Evolutionary conservation across 2,329 filamentous ascomycete species (phyloP), one percentile per base, ranked within the genome.

Genomic region (Alternaria viburni): DNA sequence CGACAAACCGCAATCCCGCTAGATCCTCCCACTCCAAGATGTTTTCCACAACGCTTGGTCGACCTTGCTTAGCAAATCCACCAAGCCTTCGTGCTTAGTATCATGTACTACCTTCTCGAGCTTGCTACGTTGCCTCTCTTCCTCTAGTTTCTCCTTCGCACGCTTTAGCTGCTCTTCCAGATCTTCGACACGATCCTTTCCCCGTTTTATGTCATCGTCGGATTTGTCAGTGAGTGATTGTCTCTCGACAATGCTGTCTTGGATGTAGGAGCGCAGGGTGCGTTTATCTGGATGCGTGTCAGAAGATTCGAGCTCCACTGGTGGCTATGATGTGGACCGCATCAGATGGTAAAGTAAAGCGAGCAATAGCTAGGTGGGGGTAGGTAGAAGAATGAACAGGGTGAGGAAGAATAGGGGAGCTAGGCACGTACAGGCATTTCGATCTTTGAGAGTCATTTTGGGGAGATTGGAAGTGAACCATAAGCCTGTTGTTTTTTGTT

Each of bases 121-220:
- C 17, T 10, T 15, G 2, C 2, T 0, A 1, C 17, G 12, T 51
- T 12, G 47, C 3, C 9, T 51, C 17, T 13, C 17, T 5, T 51
- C 47, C 1, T 21, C 6, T 25, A 28, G 0, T 0, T 6, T 2
- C 47, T n/a, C 17, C 12, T n/a, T 1, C 4, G 47, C 47, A 0
- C 26, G 47, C 3, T 51, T 10, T 3, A 51, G 5, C 0, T 36
- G 15, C n/a, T 21, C 26, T 1, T 19, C 11, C 26, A 30, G 32
- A 0, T 36, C 32, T 32, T 32, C n/a, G n/a, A n/a, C n/a, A n/a
- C n/a, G n/a, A n/a, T n/a, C n/a, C n/a, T n/a, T n/a, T n/a, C n/a
- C n/a, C n/a, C n/a, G n/a, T n/a, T n/a, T n/a, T n/a, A n/a, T n/a
- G n/a, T n/a, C n/a, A n/a, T n/a, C n/a, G n/a, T n/a, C n/a, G n/a